These are phyloP conservation scores for Ocimum tenuiflorum DNA, from an alignment of 257 asterid species.

Conservation along the genomic window DNA sequence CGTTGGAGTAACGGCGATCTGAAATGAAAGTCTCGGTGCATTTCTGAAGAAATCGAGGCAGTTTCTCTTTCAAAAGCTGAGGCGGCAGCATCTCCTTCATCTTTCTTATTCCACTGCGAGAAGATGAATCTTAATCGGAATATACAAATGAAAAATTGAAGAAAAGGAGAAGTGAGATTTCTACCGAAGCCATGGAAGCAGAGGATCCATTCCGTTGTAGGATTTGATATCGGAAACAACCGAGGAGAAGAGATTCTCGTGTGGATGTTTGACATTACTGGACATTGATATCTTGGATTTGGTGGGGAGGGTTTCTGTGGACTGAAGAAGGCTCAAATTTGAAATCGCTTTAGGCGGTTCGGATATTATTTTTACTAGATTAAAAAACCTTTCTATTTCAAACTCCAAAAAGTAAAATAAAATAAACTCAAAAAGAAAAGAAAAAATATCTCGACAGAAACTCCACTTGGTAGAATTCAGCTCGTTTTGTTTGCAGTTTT, in stretches of 20 bases:
- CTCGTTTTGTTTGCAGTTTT: too few relatives aligned
- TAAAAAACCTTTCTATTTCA: too few relatives aligned
- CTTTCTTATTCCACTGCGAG: constrained; percentile 65
- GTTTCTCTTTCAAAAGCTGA: constrained; percentile 63
- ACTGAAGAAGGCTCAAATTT: constrained; percentile 5
- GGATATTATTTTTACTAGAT: not conserved
- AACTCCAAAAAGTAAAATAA: too few relatives aligned
- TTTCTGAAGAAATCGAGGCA: constrained; percentile 95
- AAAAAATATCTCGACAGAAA: too few relatives aligned
- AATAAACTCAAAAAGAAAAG: too few relatives aligned
- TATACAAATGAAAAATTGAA: not conserved
- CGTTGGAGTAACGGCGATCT: constrained; percentile 74
- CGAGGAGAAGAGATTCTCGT: constrained; percentile 56
- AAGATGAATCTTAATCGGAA: not conserved
- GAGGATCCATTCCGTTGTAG: constrained; percentile 69
- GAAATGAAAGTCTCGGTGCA: constrained; percentile 63
- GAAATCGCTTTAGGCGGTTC: constrained; percentile 34
- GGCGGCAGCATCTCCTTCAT: constrained; percentile 70
- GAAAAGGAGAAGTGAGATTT: not conserved
- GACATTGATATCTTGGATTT: constrained; percentile 36
- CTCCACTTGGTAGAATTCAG: too few relatives aligned
- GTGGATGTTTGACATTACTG: constrained; percentile 26
- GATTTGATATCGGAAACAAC: constrained; percentile 70
- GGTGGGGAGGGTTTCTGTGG: not conserved
- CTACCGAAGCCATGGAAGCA: constrained; percentile 94